Evolutionary conservation across 768 basidiomycete genomes (phyloP).

Genomic region (Lactarius tabidus): DNA sequence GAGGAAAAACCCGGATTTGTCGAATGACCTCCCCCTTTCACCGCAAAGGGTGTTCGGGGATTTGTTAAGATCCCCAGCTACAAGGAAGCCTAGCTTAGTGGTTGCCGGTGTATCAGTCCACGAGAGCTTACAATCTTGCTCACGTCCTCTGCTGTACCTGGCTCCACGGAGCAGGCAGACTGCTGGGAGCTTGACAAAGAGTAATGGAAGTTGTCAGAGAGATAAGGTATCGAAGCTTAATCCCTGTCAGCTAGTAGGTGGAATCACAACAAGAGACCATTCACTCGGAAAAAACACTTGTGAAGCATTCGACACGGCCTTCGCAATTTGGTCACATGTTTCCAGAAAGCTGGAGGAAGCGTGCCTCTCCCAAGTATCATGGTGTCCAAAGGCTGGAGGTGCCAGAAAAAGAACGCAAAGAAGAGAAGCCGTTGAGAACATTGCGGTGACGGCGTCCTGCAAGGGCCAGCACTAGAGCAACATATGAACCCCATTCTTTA

Average conservation of each 20-base stretch:
- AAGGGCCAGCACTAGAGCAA: neutral
- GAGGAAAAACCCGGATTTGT: constrained; percentile 29
- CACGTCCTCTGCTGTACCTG: constrained; percentile 25
- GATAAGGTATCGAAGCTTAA: constrained; percentile 14
- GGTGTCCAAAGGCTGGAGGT: neutral
- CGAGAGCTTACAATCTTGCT: constrained; percentile 17
- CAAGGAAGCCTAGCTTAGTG: neutral
- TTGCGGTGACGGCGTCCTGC: neutral
- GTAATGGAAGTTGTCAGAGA: constrained; percentile 18
- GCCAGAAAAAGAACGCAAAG: neutral
- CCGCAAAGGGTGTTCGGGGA: constrained; percentile 21
- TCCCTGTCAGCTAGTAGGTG: neutral
- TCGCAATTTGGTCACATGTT: neutral
- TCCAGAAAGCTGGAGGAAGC: neutral
- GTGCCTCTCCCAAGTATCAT: neutral
- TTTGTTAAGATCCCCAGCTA: constrained; percentile 13
- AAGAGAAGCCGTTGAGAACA: neutral
- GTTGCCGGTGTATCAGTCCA: neutral
- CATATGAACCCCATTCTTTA: neutral
- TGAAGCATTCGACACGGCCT: neutral
- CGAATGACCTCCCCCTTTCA: constrained; percentile 31
- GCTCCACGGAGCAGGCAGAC: constrained; percentile 27
- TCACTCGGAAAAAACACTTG: constrained; percentile 1
- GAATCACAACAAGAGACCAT: neutral
- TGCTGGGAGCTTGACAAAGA: constrained; percentile 10